Evolutionary conservation across 805 yeast species (phyloP), one percentile per base, ranked within the genome.

Genomic region (Metschnikowia colocasiae): DNA sequence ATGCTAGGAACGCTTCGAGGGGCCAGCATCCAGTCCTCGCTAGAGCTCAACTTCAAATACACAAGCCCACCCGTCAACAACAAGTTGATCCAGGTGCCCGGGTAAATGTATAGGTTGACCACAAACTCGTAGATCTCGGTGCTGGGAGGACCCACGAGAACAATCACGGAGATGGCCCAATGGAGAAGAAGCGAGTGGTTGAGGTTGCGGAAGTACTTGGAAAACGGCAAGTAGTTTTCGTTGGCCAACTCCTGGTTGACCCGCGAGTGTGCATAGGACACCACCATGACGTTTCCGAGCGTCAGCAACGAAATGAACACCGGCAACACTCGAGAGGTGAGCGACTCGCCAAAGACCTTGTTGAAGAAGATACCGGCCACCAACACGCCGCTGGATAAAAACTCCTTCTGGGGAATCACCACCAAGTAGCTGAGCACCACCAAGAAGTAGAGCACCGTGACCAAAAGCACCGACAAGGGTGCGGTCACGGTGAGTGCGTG

Each of bases 261-360:
- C 30, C 80, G 61, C 6, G 82, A 73, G 48, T 79, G 82, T 3
- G 86, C 82, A 57, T 75, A 82, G 5, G 81, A 71, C 3, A 82
- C 87, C 31, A 82, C 87, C 42, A 82, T 64, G 10, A 82, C 82
- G 54, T 82, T 82, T 2, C 87, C 87, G 38, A 82, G 65, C 46
- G 81, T 82, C 13, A 85, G 82, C 19, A 79, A 59, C 3, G 85
- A 76, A n/a, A 82, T 81, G 18, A 80, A 63, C 9, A 81, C 59
- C 0, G 87, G 86, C 29, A 82, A 64, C 0, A 80, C 53, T 8
- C 76, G 61, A 3, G 62, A 68, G 0, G 82, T 77, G 15, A 76
- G 59, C 7, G 78, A 70, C 47, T 76, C 76, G 4, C 85, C 86
- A 62, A 82, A 81, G 10, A 82, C 69, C 54, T 75, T 76, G 43